Percentiles rank a stretch among this genome's conserved stretches.
These are phyloP conservation scores for Flaveria brownii DNA, from an alignment of 129 eudicot genomes.

Conservation along the genomic window DNA sequence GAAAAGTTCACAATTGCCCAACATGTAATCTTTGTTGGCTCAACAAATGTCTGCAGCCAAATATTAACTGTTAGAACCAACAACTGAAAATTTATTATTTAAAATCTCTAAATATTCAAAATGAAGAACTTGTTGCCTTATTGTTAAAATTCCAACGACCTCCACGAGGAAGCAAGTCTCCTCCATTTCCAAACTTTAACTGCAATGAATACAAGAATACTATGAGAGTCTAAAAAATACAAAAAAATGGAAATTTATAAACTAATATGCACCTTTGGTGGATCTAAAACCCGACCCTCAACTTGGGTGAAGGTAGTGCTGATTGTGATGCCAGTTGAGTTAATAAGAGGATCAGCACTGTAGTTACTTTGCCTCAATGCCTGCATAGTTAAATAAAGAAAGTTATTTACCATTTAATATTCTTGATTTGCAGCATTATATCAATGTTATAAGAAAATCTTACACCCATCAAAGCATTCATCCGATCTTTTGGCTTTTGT, in stretches of 20 bases:
- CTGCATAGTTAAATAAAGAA: constrained; percentile 13
- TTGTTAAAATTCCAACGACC: constrained; percentile 80
- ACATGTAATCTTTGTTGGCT: constrained; percentile 43
- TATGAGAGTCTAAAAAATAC: not conserved
- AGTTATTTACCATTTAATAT: not conserved
- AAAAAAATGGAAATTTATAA: not conserved
- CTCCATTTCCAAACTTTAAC: constrained; percentile 71
- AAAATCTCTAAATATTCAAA: not conserved
- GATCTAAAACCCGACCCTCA: constrained; percentile 71
- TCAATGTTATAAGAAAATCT: not conserved
- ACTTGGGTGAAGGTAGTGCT: constrained; percentile 53
- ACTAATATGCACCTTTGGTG: constrained; percentile 61
- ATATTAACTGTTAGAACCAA: not conserved
- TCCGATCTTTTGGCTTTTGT: constrained; percentile 84
- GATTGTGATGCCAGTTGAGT: constrained; percentile 68
- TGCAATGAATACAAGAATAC: constrained; percentile 34
- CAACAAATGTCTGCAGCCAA: constrained; percentile 50
- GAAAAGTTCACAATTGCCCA: constrained; percentile 91
- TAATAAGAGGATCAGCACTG: constrained; percentile 64
- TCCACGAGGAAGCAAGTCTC: constrained; percentile 55
- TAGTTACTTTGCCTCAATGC: constrained; percentile 40
- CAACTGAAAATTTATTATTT: not conserved
- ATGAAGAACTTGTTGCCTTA: constrained; percentile 42
- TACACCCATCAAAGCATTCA: constrained; percentile 51
- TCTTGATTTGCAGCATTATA: not conserved